Evolutionary conservation across 371 early-diverging fungal species (phyloP).

Genomic region (Mucor piriformis): DNA sequence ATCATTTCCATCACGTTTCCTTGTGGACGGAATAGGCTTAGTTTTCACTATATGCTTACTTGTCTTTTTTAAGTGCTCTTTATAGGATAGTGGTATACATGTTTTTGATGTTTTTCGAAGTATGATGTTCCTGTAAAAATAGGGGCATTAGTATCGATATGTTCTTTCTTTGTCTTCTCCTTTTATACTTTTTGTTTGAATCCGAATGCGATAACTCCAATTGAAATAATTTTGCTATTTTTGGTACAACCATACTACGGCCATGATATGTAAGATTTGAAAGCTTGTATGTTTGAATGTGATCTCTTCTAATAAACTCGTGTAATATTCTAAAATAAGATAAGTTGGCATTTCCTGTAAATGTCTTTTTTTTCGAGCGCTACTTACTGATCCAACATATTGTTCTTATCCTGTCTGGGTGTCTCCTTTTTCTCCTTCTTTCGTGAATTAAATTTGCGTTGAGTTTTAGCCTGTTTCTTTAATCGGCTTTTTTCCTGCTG

Average conservation of each 20-base stretch:
- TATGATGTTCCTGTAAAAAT: constrained; percentile 3
- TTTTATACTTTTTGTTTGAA: constrained; percentile 9
- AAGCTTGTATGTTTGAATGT: background rate
- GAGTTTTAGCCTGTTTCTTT: constrained; percentile 6
- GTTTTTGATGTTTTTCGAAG: constrained; percentile 11
- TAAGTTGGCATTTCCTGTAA: background rate
- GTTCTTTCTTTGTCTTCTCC: background rate
- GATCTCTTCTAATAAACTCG: constrained; percentile 12
- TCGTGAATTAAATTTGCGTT: constrained; percentile 1
- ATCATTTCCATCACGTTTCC: background rate
- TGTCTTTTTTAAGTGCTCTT: background rate
- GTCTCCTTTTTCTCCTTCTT: background rate
- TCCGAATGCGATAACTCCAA: constrained; percentile 3
- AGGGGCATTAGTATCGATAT: background rate
- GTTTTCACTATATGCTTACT: background rate
- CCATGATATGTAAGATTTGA: constrained; percentile 16
- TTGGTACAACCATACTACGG: constrained; percentile 17
- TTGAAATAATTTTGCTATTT: constrained; percentile 22
- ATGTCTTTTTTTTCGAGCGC: background rate
- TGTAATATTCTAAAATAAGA: constrained; percentile 7
- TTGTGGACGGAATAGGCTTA: background rate
- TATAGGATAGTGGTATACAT: constrained; percentile 4
- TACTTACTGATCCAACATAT: constrained; percentile 14
- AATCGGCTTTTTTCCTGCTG: constrained; percentile 2
- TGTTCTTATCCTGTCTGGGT: background rate